These are phyloP conservation scores for Blepharisma stoltei DNA, from an alignment of 73 alveolate genomes.

Conservation along the genomic window DNA sequence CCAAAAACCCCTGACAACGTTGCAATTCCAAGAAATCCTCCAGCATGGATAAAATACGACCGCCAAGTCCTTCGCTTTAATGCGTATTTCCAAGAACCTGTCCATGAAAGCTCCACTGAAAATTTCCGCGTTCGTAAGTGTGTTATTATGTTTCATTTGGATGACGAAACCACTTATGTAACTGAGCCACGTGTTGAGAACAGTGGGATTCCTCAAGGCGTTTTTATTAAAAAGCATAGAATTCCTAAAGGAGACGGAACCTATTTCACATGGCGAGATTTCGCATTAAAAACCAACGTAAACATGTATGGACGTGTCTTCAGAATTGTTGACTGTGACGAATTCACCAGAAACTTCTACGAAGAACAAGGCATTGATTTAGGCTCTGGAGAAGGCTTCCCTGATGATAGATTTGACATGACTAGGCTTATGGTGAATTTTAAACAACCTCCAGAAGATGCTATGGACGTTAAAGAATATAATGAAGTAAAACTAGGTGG, in stretches of 20 bases:
- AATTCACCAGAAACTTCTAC: slow-evolving; percentile 86
- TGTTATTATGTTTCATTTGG: slow-evolving; percentile 85
- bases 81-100: slow-evolving; percentile 70
- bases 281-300: slow-evolving; percentile 57
- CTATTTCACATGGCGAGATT: slow-evolving; percentile 65
- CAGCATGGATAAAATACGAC: slow-evolving; percentile 81
- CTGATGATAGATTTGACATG: slow-evolving; percentile 74
- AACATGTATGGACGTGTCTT: slow-evolving; percentile 67
- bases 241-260: slow-evolving; percentile 75
- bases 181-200: slow-evolving; percentile 95
- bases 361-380: slow-evolving; percentile 77
- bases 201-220: slow-evolving; percentile 98
- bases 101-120: slow-evolving; percentile 85
- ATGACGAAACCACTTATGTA: slow-evolving; percentile 90
- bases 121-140: slow-evolving; percentile 82
- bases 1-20: slow-evolving; percentile 61
- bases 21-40: slow-evolving; percentile 68
- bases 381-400: slow-evolving; percentile 72
- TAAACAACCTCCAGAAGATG: slow-evolving; percentile 82
- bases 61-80: slow-evolving; percentile 58
- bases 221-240: slow-evolving; percentile 92
- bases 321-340: slow-evolving; percentile 88
- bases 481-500: slow-evolving; percentile 93
- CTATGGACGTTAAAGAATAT: slow-evolving; percentile 87
- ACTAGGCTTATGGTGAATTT: slow-evolving; percentile 78